These are phyloP conservation scores for Penicillium soppii DNA, from an alignment of 495 filamentous ascomycete genomes.

Conservation along the genomic window DNA sequence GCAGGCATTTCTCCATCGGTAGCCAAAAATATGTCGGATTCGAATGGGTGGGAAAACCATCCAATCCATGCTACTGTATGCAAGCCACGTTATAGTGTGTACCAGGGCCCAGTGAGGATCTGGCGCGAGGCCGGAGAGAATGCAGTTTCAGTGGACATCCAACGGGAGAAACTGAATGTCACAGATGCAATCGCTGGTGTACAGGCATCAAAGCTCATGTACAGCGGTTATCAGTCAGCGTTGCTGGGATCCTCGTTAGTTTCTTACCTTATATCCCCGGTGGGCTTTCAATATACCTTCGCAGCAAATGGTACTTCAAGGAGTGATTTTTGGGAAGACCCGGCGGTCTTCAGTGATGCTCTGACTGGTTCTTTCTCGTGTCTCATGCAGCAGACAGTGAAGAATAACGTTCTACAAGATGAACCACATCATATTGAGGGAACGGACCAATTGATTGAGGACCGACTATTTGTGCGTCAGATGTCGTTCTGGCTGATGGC, in stretches of 20 bases:
- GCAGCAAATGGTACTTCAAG: background rate
- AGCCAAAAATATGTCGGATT: no score
- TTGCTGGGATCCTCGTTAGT: background rate
- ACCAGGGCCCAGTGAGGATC: slow-evolving; percentile 1
- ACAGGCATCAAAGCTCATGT: background rate
- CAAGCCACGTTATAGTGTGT: slow-evolving; percentile 1
- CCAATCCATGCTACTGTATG: background rate
- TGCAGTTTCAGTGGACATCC: background rate
- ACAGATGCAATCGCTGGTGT: background rate
- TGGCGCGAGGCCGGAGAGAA: background rate
- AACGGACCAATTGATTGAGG: background rate
- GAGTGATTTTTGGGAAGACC: background rate
- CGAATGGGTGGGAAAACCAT: no score
- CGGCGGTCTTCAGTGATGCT: background rate
- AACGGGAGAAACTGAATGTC: background rate
- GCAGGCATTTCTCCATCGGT: background rate
- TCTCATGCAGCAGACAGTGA: background rate
- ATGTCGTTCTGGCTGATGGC: slow-evolving; percentile 13
- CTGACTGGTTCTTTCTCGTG: background rate
- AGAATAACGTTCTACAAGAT: background rate
- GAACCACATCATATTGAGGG: background rate
- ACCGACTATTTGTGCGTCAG: background rate
- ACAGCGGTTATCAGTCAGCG: background rate
- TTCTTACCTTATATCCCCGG: background rate
- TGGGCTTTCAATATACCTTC: background rate